Percentiles rank a stretch among this genome's conserved stretches.
Evolutionary conservation across 441 rosid species (phyloP).

Genomic region (Gossypium schwendimanii): DNA sequence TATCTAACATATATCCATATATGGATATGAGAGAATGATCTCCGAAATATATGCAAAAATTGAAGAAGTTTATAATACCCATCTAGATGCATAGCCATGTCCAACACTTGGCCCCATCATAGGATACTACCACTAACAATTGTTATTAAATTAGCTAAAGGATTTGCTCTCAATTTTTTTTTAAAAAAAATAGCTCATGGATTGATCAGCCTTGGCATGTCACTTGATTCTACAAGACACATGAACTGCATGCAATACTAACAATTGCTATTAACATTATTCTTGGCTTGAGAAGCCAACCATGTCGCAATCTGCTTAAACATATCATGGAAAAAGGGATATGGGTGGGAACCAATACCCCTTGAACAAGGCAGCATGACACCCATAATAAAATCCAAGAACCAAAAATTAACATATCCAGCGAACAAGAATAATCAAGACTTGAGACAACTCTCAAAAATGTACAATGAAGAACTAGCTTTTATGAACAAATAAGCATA

Average conservation of each 20-base stretch:
- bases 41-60: too few species aligned
- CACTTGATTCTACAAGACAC: background rate
- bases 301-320: background rate
- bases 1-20: too few species aligned
- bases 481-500: background rate
- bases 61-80: too few species aligned
- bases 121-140: background rate
- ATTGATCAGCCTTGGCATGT: background rate
- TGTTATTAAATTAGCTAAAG: background rate
- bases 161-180: too few species aligned
- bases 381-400: background rate
- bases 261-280: background rate
- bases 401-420: background rate
- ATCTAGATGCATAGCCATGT: too few species aligned
- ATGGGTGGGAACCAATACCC: background rate
- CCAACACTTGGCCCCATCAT: background rate
- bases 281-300: background rate
- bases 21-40: too few species aligned
- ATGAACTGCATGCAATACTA: background rate
- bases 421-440: background rate
- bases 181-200: background rate
- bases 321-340: background rate
- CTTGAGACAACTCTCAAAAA: background rate
- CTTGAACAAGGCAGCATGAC: background rate
- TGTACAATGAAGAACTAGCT: background rate